Percentiles rank a stretch among this genome's conserved stretches.
phyloP scores from a whole-genome alignment of 2,329 filamentous ascomycete species.

The Colletotrichum cuscutae region DNA sequence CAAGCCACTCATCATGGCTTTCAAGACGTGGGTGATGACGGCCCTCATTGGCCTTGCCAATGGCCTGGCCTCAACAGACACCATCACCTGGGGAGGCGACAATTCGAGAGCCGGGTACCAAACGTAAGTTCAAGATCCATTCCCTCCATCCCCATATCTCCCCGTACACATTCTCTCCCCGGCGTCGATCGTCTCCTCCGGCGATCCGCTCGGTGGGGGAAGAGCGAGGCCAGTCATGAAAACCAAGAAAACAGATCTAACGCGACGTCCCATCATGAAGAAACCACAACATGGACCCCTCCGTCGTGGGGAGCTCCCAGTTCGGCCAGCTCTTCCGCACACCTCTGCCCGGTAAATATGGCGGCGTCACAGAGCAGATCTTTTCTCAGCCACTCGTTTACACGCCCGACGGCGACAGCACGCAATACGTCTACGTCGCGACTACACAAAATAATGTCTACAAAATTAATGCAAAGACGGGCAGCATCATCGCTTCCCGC shows the following conservation, averaged over 20 bases:
- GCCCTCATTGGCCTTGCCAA: slow-evolving; percentile 46
- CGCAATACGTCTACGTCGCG: slow-evolving; percentile 65
- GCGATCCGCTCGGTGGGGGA: neutral
- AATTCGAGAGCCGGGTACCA: slow-evolving; percentile 65
- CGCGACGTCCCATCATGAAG: slow-evolving; percentile 25
- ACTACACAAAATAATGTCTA: slow-evolving; percentile 69
- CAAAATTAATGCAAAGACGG: slow-evolving; percentile 65
- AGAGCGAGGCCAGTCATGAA: neutral
- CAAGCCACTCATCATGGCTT: slow-evolving; percentile 28
- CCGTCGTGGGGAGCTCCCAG: slow-evolving; percentile 62
- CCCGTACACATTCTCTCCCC: neutral
- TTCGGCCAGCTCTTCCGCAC: slow-evolving; percentile 67
- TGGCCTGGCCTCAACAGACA: slow-evolving; percentile 59
- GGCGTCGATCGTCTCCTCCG: neutral
- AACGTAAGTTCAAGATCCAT: slow-evolving; percentile 48
- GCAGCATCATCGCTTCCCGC: slow-evolving; percentile 57
- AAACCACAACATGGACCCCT: slow-evolving; percentile 73
- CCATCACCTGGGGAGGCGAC: slow-evolving; percentile 70
- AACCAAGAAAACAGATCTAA: neutral
- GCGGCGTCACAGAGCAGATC: slow-evolving; percentile 60
- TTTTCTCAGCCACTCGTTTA: slow-evolving; percentile 61
- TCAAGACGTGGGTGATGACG: slow-evolving; percentile 36
- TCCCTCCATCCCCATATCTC: neutral
- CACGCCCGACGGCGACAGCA: slow-evolving; percentile 55
- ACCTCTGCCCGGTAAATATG: slow-evolving; percentile 62